Conservation (phyloP, 2,329 filamentous ascomycete genomes). For the Colletotrichum incanum region DNA sequence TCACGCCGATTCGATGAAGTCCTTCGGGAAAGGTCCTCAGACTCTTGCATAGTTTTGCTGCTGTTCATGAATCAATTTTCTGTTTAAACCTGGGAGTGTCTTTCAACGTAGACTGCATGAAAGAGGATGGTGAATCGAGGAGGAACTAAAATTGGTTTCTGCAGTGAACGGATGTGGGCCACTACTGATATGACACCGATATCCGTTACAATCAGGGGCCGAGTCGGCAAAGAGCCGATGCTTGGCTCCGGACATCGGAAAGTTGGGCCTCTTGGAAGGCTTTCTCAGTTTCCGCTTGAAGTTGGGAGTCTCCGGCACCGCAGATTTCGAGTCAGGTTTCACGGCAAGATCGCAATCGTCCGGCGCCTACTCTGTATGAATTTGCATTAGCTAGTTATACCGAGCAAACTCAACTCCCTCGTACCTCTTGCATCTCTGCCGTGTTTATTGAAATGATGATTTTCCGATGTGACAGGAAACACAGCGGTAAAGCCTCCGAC, state of each 20-base stretch:
- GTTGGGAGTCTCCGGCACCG: conserved; percentile 24
- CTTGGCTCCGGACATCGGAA: conserved; percentile 36
- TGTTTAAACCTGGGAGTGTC: background rate
- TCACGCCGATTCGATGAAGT: conserved; percentile 21
- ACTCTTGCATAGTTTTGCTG: conserved; percentile 16
- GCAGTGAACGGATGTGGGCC: conserved; percentile 21
- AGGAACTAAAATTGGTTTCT: background rate
- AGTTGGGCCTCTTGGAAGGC: conserved; percentile 15
- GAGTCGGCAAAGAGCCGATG: conserved; percentile 25
- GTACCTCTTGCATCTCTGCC: background rate
- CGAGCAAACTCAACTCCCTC: background rate
- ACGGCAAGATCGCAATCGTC: conserved; percentile 14
- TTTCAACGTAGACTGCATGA: too few relatives aligned
- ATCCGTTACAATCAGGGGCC: conserved; percentile 28
- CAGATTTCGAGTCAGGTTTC: conserved; percentile 17
- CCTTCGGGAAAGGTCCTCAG: conserved; percentile 20
- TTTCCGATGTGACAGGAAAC: background rate
- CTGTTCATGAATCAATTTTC: conserved; percentile 1
- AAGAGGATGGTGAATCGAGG: background rate
- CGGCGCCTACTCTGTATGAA: background rate
- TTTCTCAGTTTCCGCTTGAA: background rate
- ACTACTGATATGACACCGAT: conserved; percentile 23
- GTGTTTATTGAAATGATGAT: too few relatives aligned
- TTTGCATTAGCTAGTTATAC: background rate
- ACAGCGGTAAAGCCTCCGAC: conserved; percentile 19